Conservation (phyloP, 225 moss, liverwort and hornwort genomes). For the Lunularia cruciata region DNA sequence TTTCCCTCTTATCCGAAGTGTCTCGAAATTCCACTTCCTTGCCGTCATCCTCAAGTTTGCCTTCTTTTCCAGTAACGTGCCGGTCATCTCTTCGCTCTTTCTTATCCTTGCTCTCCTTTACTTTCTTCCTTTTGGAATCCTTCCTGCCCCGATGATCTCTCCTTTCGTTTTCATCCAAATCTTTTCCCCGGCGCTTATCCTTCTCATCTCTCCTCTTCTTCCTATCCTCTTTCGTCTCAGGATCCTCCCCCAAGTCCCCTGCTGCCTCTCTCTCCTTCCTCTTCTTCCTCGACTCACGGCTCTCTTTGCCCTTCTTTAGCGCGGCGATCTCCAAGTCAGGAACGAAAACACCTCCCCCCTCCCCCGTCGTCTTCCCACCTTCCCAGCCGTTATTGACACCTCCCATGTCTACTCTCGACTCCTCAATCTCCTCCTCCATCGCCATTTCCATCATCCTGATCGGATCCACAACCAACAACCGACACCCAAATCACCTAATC, state of each 20-base stretch:
- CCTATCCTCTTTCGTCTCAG: conserved; percentile 29
- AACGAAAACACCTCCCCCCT: conserved; percentile 3
- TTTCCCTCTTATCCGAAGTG: conserved; percentile 16
- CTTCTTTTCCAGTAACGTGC: conserved; percentile 15
- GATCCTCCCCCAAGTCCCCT: conserved; percentile 17
- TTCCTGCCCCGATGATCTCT: conserved; percentile 30
- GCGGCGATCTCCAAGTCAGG: not conserved
- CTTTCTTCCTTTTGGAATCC: conserved; percentile 32
- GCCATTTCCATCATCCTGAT: not conserved
- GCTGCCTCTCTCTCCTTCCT: conserved; percentile 27
- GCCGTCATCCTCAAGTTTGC: conserved; percentile 6
- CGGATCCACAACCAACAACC: not conserved
- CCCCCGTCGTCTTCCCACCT: conserved; percentile 30
- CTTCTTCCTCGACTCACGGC: conserved; percentile 14
- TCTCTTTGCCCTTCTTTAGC: conserved; percentile 13
- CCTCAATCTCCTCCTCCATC: conserved; percentile 26
- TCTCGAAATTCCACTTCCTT: conserved; percentile 15
- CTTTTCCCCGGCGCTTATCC: conserved; percentile 19
- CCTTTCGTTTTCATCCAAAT: conserved; percentile 14
- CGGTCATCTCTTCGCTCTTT: conserved; percentile 33
- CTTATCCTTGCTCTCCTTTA: conserved; percentile 19
- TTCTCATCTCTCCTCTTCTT: conserved; percentile 46
- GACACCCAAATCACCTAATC: not conserved
- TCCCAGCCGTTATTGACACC: conserved; percentile 21
- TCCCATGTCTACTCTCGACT: not conserved